Conservation (phyloP, 179 eudicot genomes). For the Silene noctiflora region DNA sequence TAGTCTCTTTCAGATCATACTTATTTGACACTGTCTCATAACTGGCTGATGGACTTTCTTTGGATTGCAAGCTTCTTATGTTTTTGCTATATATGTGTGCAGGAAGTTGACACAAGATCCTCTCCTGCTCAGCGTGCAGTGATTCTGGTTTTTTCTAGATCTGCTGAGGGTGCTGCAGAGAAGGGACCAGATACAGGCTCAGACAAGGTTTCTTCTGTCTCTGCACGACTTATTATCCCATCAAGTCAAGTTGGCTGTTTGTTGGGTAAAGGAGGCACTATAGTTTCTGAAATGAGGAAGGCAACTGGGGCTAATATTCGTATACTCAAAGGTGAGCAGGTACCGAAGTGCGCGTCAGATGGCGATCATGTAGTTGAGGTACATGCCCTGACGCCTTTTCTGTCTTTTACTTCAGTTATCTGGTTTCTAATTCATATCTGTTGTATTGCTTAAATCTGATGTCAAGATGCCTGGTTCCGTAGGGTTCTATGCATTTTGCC, state of each 20-base stretch:
- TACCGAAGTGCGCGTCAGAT: conserved; percentile 60
- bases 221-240: conserved; percentile 56
- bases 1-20: background rate
- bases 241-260: conserved; percentile 67
- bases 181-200: conserved; percentile 46
- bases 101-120: conserved; percentile 52
- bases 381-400: conserved; percentile 10
- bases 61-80: conserved; percentile 16
- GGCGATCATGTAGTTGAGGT: conserved; percentile 78
- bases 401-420: background rate
- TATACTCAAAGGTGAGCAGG: conserved; percentile 47
- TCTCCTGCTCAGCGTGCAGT: conserved; percentile 82
- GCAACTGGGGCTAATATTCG: conserved; percentile 55
- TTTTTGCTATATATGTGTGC: conserved; percentile 24
- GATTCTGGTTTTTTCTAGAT: conserved; percentile 57
- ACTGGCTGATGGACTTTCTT: background rate
- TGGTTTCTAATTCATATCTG: background rate
- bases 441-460: background rate
- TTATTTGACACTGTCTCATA: background rate
- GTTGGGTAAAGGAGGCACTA: conserved; percentile 73
- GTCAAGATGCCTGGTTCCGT: background rate
- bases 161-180: conserved; percentile 45
- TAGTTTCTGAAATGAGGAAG: conserved; percentile 74
- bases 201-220: conserved; percentile 35
- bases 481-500: background rate